Base-by-base conservation (phyloP, 1,139 yeast genomes). In the Suhomyces anneliseae region DNA sequence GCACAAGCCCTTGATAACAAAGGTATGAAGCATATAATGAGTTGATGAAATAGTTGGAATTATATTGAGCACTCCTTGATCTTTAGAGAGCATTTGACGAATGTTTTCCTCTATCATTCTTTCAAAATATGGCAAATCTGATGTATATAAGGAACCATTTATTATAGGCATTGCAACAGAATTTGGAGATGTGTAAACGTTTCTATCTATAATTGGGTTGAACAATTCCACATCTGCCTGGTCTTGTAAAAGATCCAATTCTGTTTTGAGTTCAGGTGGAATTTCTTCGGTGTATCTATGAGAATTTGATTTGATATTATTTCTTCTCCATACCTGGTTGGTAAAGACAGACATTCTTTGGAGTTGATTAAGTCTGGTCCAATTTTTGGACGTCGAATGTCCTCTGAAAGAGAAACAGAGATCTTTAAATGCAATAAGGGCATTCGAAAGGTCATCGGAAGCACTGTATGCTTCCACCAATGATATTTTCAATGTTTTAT, bases 51-150 rank as follows among this genome's bases (percentile, higher is more conserved):
- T 55, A 7, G 63, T 51, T 3, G 60, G 50, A 10, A 59, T 32
- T 6, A 66, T 43, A 11, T 46, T 49, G 26, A 46, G 45, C 6
- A 49, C 34, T 8, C 55, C 53, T 12, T 52, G 44, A n/a, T 31
- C 49, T 6, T 39, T 44, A 4, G 49, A 42, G 36, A 58, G 39
- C 44, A 59, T 51, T 31, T 50, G 48, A 26, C 45, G 38, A 7
- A 69, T 55, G 29, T 62, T 49, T 1, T 52, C 40, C 12, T 53
- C 49, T 5, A 71, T 51, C 37, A 70, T 52, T 3, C 43, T 43
- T 24, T 52, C 49, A 49, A 73, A 72, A 4, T 49, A 41, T 0
- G 78, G 78, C 34, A 72, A 54, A 47, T 74, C 78, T 6, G 55
- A 53, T 0, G 61, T 50, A 10, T 46, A 47, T 3, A 74, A 31